phyloP scores from a whole-genome alignment of 2,329 filamentous ascomycete species.

The Fusarium xylarioides region DNA sequence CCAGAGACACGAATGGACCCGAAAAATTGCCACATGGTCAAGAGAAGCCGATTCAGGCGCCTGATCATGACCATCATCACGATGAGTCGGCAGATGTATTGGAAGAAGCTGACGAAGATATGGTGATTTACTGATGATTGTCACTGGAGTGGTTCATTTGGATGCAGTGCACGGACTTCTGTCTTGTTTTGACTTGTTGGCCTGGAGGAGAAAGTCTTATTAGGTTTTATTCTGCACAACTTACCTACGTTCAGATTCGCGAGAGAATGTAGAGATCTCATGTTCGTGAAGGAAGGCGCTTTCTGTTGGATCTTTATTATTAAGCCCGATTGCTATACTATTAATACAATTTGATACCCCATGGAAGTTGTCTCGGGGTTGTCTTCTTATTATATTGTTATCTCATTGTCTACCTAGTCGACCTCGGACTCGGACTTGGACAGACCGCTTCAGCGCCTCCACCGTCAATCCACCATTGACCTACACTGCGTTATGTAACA shows the following conservation, averaged over 20 bases:
- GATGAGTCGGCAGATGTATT: slow-evolving; percentile 81
- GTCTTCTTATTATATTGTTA: neutral
- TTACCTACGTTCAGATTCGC: neutral
- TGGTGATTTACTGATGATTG: slow-evolving; percentile 79
- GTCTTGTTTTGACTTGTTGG: neutral
- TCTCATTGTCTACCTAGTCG: neutral
- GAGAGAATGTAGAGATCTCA: neutral
- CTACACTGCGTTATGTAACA: slow-evolving; percentile 13
- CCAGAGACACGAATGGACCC: slow-evolving; percentile 1
- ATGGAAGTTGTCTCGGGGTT: neutral
- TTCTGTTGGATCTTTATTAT: neutral
- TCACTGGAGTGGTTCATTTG: neutral
- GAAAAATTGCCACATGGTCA: slow-evolving; percentile 7
- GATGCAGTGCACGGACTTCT: neutral
- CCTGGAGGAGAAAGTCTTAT: neutral
- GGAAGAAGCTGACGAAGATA: slow-evolving; percentile 87
- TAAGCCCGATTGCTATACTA: neutral
- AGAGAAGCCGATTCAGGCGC: slow-evolving; percentile 18
- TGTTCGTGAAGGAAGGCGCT: slow-evolving; percentile 1
- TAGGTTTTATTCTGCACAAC: neutral
- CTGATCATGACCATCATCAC: slow-evolving; percentile 52
- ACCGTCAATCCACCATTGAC: slow-evolving; percentile 4
- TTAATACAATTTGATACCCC: slow-evolving; percentile 23
- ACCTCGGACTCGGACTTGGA: neutral
- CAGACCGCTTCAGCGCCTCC: slow-evolving; percentile 17